Conservation (phyloP, 176 grass and related monocot genomes). For the Chloris gayana region DNA sequence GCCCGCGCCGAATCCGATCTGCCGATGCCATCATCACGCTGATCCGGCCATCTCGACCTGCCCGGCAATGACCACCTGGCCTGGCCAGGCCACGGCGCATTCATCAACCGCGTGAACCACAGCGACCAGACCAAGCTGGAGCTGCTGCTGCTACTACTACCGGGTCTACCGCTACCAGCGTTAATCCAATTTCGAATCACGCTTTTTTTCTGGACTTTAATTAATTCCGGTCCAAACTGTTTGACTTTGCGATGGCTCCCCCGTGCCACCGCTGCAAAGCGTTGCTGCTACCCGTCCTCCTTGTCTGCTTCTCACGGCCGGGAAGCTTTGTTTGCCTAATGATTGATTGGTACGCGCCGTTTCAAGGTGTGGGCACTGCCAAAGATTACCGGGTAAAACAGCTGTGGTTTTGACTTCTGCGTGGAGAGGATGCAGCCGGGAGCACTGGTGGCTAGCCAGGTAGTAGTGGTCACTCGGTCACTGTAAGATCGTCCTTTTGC, state of each 20-base stretch:
- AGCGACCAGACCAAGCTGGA: conserved; percentile 11
- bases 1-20: background rate
- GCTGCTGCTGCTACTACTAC: background rate
- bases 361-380: conserved; percentile 18
- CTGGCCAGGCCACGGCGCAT: conserved; percentile 13
- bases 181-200: background rate
- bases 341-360: conserved; percentile 36
- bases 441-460: background rate
- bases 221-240: background rate
- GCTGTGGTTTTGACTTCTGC: conserved; percentile 34
- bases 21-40: background rate
- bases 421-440: background rate
- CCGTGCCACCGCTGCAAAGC: background rate
- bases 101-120: conserved; percentile 40
- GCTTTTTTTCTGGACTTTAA: background rate
- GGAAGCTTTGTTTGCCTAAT: conserved; percentile 21
- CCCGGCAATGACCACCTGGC: background rate
- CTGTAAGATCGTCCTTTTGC: conserved; percentile 1
- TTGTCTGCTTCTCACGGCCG: background rate
- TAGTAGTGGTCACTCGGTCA: background rate
- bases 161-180: no score
- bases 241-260: background rate
- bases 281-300: background rate
- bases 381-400: background rate
- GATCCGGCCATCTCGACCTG: background rate